These are phyloP conservation scores for Coemansia sp. DNA, from an alignment of 192 early-diverging fungal genomes.

Conservation along the genomic window DNA sequence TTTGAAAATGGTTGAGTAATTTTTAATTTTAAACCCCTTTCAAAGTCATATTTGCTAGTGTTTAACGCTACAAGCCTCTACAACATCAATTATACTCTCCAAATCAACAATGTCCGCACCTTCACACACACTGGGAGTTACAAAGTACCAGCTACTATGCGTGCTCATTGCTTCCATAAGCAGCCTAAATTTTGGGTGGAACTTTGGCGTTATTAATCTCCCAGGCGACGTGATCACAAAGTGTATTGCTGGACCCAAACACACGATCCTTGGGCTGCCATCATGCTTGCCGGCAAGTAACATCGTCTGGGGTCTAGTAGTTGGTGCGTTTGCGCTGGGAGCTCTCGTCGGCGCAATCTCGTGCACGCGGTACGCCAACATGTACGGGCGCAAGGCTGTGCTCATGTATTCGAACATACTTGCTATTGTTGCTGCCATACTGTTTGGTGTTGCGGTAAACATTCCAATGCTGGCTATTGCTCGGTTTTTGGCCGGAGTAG, in stretches of 20 bases:
- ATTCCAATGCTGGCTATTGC: constrained; percentile 62
- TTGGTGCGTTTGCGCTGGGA: constrained; percentile 59
- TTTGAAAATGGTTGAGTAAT: background rate
- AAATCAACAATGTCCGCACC: constrained; percentile 5
- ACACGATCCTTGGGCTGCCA: constrained; percentile 23
- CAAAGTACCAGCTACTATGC: constrained; percentile 51
- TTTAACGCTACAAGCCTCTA: background rate
- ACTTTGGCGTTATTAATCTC: constrained; percentile 56
- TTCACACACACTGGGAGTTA: constrained; percentile 38
- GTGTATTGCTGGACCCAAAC: constrained; percentile 33
- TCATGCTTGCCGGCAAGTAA: constrained; percentile 39
- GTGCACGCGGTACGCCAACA: constrained; percentile 55
- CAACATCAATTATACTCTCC: background rate
- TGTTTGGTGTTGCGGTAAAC: constrained; percentile 59
- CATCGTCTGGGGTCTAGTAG: constrained; percentile 53
- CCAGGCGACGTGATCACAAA: constrained; percentile 53
- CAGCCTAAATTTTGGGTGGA: constrained; percentile 53
- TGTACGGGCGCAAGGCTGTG: constrained; percentile 61
- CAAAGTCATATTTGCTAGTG: too few relatives aligned
- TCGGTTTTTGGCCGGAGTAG: constrained; percentile 69
- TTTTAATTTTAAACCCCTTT: background rate
- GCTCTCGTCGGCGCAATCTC: constrained; percentile 63
- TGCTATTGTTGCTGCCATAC: constrained; percentile 60
- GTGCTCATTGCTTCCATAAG: constrained; percentile 36
- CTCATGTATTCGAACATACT: constrained; percentile 66